Conservation (phyloP, 2,329 filamentous ascomycete species). For the Colletotrichum zoysiae region DNA sequence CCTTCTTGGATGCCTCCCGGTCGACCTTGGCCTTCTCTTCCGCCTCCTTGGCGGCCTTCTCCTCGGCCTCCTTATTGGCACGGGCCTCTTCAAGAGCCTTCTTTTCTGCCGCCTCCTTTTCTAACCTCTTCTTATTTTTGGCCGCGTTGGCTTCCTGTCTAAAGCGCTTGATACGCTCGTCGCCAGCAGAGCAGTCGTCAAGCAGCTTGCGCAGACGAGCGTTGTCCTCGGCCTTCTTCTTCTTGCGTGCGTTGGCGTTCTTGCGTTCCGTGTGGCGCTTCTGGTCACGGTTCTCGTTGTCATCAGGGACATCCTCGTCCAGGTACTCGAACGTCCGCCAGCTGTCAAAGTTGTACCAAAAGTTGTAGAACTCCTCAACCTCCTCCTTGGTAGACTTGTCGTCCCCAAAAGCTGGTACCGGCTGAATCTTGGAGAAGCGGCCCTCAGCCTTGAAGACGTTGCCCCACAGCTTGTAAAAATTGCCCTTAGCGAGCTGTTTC, state of each 20-base stretch:
- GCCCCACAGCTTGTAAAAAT: conserved; percentile 96
- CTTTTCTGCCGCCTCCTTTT: conserved; percentile 93
- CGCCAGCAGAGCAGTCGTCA: conserved; percentile 84
- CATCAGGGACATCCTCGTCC: conserved; percentile 98
- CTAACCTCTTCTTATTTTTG: conserved; percentile 95
- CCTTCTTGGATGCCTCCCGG: conserved; percentile 90
- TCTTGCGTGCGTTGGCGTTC: conserved; percentile 96
- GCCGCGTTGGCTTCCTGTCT: conserved; percentile 88
- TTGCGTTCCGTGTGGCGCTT: conserved; percentile 98
- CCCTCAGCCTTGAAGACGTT: conserved; percentile 91
- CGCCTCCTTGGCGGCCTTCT: conserved; percentile 82
- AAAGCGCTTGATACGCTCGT: conserved; percentile 99
- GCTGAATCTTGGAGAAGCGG: conserved; percentile 91
- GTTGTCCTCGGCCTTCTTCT: conserved; percentile 99
- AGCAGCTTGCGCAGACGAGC: conserved; percentile 89
- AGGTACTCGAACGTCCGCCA: conserved; percentile 99
- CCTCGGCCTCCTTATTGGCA: conserved; percentile 86
- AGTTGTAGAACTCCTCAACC: conserved; percentile 98
- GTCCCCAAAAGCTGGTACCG: conserved; percentile 87
- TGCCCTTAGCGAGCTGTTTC: conserved; percentile 87
- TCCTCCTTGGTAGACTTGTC: conserved; percentile 88
- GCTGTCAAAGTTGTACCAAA: conserved; percentile 99
- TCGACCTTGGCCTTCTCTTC: conserved; percentile 89
- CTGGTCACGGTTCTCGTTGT: conserved; percentile 99
- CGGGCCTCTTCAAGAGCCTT: conserved; percentile 86